Percentiles rank a stretch among this genome's conserved stretches.
These are phyloP conservation scores for Paramyrothecium roridum DNA, from an alignment of 2,329 filamentous ascomycete species.

Conservation along the genomic window DNA sequence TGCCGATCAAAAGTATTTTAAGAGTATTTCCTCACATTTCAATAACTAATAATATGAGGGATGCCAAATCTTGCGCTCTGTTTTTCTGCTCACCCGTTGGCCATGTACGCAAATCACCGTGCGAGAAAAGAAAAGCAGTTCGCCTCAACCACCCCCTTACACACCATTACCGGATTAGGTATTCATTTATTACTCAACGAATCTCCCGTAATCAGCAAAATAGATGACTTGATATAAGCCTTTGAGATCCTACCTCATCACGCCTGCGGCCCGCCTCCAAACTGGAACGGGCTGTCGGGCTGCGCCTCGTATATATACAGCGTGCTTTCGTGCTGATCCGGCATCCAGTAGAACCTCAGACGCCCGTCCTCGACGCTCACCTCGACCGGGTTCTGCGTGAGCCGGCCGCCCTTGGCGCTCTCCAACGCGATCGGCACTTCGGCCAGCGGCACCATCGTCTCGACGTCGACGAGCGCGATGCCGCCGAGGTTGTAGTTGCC, in stretches of 20 bases:
- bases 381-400: constrained; percentile 49
- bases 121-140: too few species aligned
- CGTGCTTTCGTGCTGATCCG: constrained; percentile 42
- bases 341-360: constrained; percentile 42
- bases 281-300: constrained; percentile 14
- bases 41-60: too few species aligned
- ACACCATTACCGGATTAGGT: too few species aligned
- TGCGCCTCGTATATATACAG: constrained; percentile 44
- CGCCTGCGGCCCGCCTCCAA: constrained; percentile 9
- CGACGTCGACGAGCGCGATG: constrained; percentile 42
- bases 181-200: too few species aligned
- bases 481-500: constrained; percentile 35
- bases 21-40: too few species aligned
- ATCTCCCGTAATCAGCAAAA: too few species aligned
- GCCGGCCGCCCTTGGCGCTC: constrained; percentile 31
- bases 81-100: too few species aligned
- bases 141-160: too few species aligned
- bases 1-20: too few species aligned
- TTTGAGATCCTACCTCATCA: background rate
- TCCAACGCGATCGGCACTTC: constrained; percentile 42
- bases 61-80: too few species aligned
- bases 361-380: constrained; percentile 38
- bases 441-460: constrained; percentile 39
- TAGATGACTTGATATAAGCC: too few species aligned
- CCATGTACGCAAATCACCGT: too few species aligned